phyloP scores from a whole-genome alignment of 1,139 yeast genomes.

The Geotrichum siamense region DNA sequence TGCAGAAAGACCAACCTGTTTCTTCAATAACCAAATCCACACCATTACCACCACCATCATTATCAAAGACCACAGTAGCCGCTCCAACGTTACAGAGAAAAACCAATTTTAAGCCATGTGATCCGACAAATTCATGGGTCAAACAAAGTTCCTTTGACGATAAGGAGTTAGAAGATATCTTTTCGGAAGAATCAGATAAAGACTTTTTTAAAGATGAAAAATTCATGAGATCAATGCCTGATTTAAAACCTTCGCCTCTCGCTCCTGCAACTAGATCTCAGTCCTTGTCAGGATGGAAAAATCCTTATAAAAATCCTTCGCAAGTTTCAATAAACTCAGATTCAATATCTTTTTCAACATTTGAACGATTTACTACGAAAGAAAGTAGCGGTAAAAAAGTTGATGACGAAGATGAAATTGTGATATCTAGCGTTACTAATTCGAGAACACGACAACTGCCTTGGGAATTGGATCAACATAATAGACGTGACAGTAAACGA shows the following conservation, averaged over 20 bases:
- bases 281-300: no score
- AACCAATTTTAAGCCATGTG: not conserved
- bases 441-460: not conserved
- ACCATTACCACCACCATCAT: not conserved
- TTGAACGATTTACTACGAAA: not conserved
- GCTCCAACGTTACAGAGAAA: not conserved
- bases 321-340: no score
- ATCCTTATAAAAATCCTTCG: no score
- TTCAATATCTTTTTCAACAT: no score
- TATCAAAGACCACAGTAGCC: not conserved
- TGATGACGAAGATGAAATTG: not conserved
- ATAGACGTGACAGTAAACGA: not conserved
- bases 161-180: slow-evolving; percentile 6
- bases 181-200: slow-evolving; percentile 10
- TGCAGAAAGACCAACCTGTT: not conserved
- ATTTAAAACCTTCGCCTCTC: not conserved
- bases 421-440: not conserved
- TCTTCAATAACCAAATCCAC: not conserved
- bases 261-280: not conserved
- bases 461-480: no score
- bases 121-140: slow-evolving; percentile 12
- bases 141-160: slow-evolving; percentile 10
- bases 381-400: no score
- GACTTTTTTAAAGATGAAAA: slow-evolving; percentile 2
- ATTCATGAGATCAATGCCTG: not conserved